These are phyloP conservation scores for Colletotrichum sp. DNA, from an alignment of 2,329 filamentous ascomycete genomes.

Conservation along the genomic window DNA sequence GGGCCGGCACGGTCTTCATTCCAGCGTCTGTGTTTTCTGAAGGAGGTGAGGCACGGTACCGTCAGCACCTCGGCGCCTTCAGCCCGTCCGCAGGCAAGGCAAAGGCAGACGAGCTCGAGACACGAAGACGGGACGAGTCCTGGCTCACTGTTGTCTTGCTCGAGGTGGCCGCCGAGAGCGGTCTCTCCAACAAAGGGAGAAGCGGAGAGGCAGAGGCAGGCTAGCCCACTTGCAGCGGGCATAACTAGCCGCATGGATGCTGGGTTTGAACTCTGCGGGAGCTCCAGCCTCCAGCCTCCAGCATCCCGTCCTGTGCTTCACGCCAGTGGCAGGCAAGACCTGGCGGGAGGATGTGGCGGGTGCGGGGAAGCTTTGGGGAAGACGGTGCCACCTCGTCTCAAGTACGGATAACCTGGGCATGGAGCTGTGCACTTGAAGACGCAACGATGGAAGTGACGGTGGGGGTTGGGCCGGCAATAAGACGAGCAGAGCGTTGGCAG, in stretches of 20 bases:
- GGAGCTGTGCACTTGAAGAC: background rate
- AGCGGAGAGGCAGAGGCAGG: background rate
- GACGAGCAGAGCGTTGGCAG: background rate
- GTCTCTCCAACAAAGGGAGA: background rate
- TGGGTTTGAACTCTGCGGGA: background rate
- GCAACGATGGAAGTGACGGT: background rate
- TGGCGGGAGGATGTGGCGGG: background rate
- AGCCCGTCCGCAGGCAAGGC: background rate
- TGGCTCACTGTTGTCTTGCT: background rate
- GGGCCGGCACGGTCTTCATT: background rate
- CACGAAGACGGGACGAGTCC: background rate
- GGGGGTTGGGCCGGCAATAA: background rate
- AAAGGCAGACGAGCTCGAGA: background rate
- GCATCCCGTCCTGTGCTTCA: background rate
- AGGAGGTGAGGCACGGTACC: background rate
- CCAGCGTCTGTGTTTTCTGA: background rate
- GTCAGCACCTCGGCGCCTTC: background rate
- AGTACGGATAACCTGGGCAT: background rate
- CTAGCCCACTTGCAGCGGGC: background rate
- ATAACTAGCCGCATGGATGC: background rate
- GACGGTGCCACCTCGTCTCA: background rate
- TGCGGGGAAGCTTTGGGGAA: slow-evolving; percentile 6
- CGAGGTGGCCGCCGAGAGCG: background rate
- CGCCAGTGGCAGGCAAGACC: background rate
- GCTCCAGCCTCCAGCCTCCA: background rate